Percentiles rank a stretch among this genome's conserved stretches.
These are phyloP conservation scores for Pseudogymnoascus sp. DNA, from an alignment of 2,329 filamentous ascomycete genomes.

Conservation along the genomic window DNA sequence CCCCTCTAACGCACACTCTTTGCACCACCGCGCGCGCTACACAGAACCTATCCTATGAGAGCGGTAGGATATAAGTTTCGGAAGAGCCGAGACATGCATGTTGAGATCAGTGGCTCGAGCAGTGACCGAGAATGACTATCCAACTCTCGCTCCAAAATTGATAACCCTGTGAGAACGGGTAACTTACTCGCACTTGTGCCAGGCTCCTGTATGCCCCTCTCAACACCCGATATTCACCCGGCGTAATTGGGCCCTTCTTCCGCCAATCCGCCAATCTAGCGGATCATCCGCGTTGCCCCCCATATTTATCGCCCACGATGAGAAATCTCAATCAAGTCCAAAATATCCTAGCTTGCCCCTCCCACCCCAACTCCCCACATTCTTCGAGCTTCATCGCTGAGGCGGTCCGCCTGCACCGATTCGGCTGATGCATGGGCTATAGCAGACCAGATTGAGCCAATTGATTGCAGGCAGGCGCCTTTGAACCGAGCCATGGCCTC, in stretches of 20 bases:
- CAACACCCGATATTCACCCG: not conserved
- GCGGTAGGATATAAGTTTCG: not conserved
- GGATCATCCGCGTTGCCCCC: not conserved
- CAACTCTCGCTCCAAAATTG: not conserved
- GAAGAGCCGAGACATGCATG: not conserved
- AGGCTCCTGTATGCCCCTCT: not conserved
- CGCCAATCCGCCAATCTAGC: constrained; percentile 3
- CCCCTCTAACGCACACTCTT: not conserved
- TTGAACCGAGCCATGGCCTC: not conserved
- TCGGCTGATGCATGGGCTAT: constrained; percentile 5
- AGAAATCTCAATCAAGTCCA: constrained; percentile 8
- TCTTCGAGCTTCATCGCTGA: constrained; percentile 4
- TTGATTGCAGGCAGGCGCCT: constrained; percentile 6
- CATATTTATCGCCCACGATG: not conserved
- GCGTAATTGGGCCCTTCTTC: not conserved
- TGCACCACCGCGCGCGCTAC: not conserved
- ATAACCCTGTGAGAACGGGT: not conserved
- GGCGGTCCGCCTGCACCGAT: constrained; percentile 7
- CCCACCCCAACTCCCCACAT: constrained; percentile 2
- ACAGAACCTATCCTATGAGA: not conserved
- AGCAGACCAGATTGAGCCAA: not conserved
- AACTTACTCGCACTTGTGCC: not conserved
- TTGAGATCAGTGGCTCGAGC: not conserved
- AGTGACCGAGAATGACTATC: not conserved
- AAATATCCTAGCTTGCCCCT: constrained; percentile 3